Evolutionary conservation across 2,329 filamentous ascomycete species (phyloP), one percentile per base, ranked within the genome.

Genomic region (Penicillium nordicum): DNA sequence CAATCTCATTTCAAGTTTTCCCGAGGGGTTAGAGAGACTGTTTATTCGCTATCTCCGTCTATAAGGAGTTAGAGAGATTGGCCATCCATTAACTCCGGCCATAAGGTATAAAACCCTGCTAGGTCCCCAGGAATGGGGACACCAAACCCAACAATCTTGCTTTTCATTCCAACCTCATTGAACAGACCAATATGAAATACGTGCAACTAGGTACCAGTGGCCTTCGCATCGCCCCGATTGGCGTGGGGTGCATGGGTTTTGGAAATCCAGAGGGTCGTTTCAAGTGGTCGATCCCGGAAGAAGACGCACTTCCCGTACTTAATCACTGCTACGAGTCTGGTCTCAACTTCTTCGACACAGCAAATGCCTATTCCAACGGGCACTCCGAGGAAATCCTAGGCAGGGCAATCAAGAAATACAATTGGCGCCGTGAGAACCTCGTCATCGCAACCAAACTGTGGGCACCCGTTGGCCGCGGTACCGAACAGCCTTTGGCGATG

Each of bases 321-420:
- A 57, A 71, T 34, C 52, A 69, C 53, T 65, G 61, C 57, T 71
- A 70, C 53, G 53, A 57, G 16, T 61, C 59, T 50, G 70, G 70
- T 1, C 61, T 68, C 47, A 68, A 68, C 52, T 66, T 67, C 57
- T 68, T 63, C 53, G 71, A 74, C 51, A 74, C 72, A 1, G 68
- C 67, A 32, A 69, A 82, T 57, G 76, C 67, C 3, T 86, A 86
- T 70, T 83, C 80, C 50, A 84, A 83, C 55, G 83, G 83, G 18
- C 70, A 72, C 0, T 82, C 79, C 2, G 82, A 85, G 66, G 72
- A 75, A 45, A 80, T 85, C 27, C 64, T 71, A 3, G 82, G 79
- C 56, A 84, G 84, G 63, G 83, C 83, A 0, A 80, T 87, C 67
- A 82, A 84, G 67, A 79, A 84, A 60, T 84, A 81, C 71, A 72